Base-by-base conservation (phyloP, 495 filamentous ascomycete genomes). In the Lasiosphaeria miniovina region DNA sequence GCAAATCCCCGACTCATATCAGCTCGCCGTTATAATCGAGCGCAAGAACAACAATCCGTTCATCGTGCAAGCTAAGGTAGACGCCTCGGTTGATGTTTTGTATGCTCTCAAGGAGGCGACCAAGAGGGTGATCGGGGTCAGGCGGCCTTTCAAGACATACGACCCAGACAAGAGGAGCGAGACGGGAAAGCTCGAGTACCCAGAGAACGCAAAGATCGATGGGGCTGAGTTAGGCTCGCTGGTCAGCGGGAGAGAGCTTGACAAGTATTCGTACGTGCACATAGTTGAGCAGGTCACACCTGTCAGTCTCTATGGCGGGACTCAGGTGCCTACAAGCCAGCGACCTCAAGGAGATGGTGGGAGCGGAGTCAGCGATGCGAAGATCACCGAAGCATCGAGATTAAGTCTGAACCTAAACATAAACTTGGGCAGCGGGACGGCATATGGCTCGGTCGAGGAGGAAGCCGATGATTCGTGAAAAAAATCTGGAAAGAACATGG, bases 221-320 rank as follows among this genome's bases (percentile, higher is more conserved):
- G 17, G 6, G 3, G 0, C n/a, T 6, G 54, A 36, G 54, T 38
- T 56, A 11, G 38, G 38, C 24, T 32, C 35, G 38, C 43, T 56
- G 54, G 54, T 56, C 12, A 48, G 35, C 6, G 54, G 54, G 15
- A 56, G 54, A 15, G 54, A 56, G 32, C 40, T 56, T 8, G 54
- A 56, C 40, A 56, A 48, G 40, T 56, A 32, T 33, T 6, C 54
- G 4, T 56, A 56, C 41, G 54, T 56, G 40, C 54, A 56, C 31
- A 41, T 56, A 9, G 38, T 55, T n/a, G 53, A 55, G 17, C 53
- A 38, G 38, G 53, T 55, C 12, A 24, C 53, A 14, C 53, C 53
- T 3, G 12, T 56, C 10, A 56, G 54, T 31, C 12, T 56, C 32
- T 56, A 56, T 14, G 54, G 54, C 6, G 54, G 54, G 9, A 36